Base-by-base conservation (phyloP, 2,329 filamentous ascomycete species). In the Dendrostoma leiphaemia region DNA sequence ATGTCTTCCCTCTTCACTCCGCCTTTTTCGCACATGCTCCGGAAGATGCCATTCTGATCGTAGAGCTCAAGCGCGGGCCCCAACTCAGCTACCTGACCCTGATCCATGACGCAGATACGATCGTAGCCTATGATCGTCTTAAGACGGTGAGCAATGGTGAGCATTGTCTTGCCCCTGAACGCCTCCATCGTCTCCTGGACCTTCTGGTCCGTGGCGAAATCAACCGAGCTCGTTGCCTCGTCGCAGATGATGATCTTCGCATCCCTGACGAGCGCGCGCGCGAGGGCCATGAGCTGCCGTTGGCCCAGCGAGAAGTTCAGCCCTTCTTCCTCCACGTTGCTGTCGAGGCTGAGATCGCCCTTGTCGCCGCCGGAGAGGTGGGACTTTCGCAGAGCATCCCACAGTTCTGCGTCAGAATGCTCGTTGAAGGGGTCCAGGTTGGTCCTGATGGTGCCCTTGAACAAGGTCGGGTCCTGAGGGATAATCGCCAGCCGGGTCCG, bases 171-270 rank as follows among this genome's bases (percentile, higher is more conserved):
- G 56, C 91, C 92, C 51, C 82, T 80, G 77, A 97, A 97, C 0
- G 86, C 92, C 0, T 89, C 87, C 71, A 97, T 97, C 3, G 92
- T 96, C 52, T 78, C 77, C 71, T 97, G 93, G 67, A 97, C 96
- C 80, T 94, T 95, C 71, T 91, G 88, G 67, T 99, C 94, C 3
- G 93, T 97, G 67, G 97, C 93, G 78, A 97, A 94, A 70, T 97
- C 93, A 7, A 97, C 92, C 0, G 84, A 89, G 1, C 87, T 91
- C 0, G 94, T 99, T 1, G 94, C 94, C 71, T 99, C 94, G 74
- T 99, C 94, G 71, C 93, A 97, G 46, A 99, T 87, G 63, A 97
- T 97, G 71, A 97, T 97, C 63, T 89, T 90, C 0, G 87, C 89
- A 38, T 87, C 85, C 32, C 93, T 86, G 4, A 97, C 93, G 2